A percentile compares a stretch with the other conserved stretches of the same genome.
Conservation (phyloP, 1,139 yeast genomes). For the Kluyveromyces sp. region DNA sequence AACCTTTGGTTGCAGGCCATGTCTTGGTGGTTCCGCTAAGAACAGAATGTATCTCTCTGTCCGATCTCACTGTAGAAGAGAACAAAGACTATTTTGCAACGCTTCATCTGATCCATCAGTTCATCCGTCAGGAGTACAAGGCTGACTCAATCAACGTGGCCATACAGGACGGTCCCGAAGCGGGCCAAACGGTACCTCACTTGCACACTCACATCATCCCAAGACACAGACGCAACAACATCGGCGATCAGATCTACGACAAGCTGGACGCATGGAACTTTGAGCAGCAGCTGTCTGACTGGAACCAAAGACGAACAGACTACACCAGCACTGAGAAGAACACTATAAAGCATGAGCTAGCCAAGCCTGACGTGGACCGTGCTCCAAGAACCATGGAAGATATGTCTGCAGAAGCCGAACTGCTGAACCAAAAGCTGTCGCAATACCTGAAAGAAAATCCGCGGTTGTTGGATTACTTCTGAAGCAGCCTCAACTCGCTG, state of each 20-base stretch:
- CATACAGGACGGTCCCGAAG: slow-evolving; percentile 92
- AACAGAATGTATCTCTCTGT: slow-evolving; percentile 48
- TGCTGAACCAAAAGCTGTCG: slow-evolving; percentile 31
- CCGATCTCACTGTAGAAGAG: slow-evolving; percentile 66
- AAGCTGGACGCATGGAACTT: slow-evolving; percentile 50
- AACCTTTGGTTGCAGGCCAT: slow-evolving; percentile 90
- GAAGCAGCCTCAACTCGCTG: background rate
- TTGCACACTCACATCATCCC: slow-evolving; percentile 92
- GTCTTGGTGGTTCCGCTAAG: slow-evolving; percentile 78
- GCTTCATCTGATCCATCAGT: slow-evolving; percentile 61
- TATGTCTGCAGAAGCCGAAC: slow-evolving; percentile 60
- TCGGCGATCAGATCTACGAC: slow-evolving; percentile 66
- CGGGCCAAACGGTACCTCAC: slow-evolving; percentile 93
- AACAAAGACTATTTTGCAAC: slow-evolving; percentile 70
- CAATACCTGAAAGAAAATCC: slow-evolving; percentile 32
- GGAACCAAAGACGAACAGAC: slow-evolving; percentile 27
- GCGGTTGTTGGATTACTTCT: background rate
- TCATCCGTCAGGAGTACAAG: slow-evolving; percentile 55
- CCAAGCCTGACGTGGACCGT: slow-evolving; percentile 46
- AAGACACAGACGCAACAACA: slow-evolving; percentile 54
- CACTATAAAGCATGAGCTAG: slow-evolving; percentile 32
- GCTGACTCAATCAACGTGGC: slow-evolving; percentile 84
- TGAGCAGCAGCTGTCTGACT: slow-evolving; percentile 34
- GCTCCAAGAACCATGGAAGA: slow-evolving; percentile 46
- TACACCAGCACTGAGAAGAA: slow-evolving; percentile 23